A percentile compares a stretch with the other conserved stretches of the same genome.
phyloP scores from a whole-genome alignment of 768 basidiomycete species.

The Flagelloscypha sp. region DNA sequence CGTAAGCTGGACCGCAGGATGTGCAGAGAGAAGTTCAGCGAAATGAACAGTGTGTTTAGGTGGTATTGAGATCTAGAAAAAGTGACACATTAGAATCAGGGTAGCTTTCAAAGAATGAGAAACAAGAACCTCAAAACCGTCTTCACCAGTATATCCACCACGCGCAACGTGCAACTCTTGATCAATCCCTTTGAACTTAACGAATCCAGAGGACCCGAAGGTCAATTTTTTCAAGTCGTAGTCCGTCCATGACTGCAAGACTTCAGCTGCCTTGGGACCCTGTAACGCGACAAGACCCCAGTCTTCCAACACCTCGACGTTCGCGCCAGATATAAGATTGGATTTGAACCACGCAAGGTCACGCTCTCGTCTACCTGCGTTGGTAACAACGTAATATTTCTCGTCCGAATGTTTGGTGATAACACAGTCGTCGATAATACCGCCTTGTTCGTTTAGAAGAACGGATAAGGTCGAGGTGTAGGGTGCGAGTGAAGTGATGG shows the following conservation, averaged over 20 bases:
- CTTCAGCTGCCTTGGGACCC: slow-evolving; percentile 78
- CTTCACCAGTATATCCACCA: slow-evolving; percentile 97
- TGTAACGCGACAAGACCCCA: slow-evolving; percentile 91
- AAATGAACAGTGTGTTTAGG: slow-evolving; percentile 67
- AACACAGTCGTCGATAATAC: slow-evolving; percentile 94
- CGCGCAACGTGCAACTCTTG: slow-evolving; percentile 83
- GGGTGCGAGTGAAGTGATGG: slow-evolving; percentile 54
- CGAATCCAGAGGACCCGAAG: slow-evolving; percentile 79
- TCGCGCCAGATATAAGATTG: slow-evolving; percentile 41
- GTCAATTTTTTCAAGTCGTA: slow-evolving; percentile 67
- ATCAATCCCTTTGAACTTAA: slow-evolving; percentile 57
- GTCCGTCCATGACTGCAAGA: slow-evolving; percentile 68
- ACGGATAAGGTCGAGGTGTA: slow-evolving; percentile 84
- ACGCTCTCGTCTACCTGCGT: slow-evolving; percentile 77
- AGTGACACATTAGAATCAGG: slow-evolving; percentile 3
- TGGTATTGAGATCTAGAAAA: slow-evolving; percentile 74
- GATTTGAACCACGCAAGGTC: slow-evolving; percentile 73
- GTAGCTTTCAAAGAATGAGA: background rate
- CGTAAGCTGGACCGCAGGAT: slow-evolving; percentile 66
- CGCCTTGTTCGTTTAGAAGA: slow-evolving; percentile 79
- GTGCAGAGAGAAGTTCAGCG: slow-evolving; percentile 50
- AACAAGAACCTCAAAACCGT: slow-evolving; percentile 81
- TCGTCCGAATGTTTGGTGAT: slow-evolving; percentile 76
- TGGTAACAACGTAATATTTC: slow-evolving; percentile 93
- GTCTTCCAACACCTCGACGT: slow-evolving; percentile 65